Conservation (phyloP, 1,284 basidiomycete genomes). For the Ustilago sp. region DNA sequence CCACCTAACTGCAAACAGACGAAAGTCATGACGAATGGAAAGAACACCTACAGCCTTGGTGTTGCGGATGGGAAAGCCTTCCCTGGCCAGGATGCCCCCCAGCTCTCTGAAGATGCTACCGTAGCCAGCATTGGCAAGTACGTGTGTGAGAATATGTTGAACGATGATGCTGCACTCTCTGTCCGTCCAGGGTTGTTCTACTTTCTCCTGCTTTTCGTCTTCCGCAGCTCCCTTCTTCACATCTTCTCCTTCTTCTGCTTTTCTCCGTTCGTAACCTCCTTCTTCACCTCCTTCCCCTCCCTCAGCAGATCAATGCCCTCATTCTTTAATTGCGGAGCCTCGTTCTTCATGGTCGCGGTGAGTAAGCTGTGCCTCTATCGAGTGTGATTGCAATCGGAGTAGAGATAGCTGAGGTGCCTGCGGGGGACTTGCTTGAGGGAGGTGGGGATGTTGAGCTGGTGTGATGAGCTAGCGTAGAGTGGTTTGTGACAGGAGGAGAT, state of each 20-base stretch:
- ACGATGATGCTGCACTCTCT: constrained; percentile 30
- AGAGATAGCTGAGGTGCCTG: background rate
- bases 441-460: background rate
- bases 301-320: background rate
- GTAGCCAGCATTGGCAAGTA: constrained; percentile 15
- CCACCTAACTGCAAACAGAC: background rate
- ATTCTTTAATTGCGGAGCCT: background rate
- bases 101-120: constrained; percentile 13
- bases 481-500: background rate
- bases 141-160: constrained; percentile 22
- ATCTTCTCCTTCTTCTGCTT: constrained; percentile 2
- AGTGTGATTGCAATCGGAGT: background rate
- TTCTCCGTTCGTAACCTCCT: background rate
- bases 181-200: constrained; percentile 26
- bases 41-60: constrained; percentile 10
- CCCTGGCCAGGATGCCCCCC: constrained; percentile 8
- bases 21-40: background rate
- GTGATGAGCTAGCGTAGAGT: background rate
- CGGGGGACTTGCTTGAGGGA: background rate
- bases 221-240: background rate
- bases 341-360: no score
- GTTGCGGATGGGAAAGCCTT: constrained; percentile 14
- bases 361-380: background rate
- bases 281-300: background rate
- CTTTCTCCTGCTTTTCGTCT: constrained; percentile 10